Evolutionary conservation across 2,329 filamentous ascomycete genomes (phyloP), one percentile per base, ranked within the genome.

Genomic region (Stachybotrys chlorohalonatus): DNA sequence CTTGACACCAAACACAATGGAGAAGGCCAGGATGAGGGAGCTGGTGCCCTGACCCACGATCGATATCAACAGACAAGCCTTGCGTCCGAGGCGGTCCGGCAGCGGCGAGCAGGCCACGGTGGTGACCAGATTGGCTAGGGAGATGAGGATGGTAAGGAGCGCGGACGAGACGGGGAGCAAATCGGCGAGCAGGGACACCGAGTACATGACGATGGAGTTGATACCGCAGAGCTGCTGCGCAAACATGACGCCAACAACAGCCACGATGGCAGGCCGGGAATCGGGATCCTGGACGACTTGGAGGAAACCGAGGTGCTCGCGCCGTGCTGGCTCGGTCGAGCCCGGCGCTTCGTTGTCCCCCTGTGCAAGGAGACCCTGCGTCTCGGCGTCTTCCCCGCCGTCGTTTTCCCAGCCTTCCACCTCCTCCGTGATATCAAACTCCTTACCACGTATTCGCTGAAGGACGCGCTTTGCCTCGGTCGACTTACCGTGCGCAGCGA

Each of bases 151-250:
- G 54, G 93, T 95, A 53, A 99, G 79, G 1, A 95, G 74, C 0
- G 87, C 87, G 0, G 92, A 93, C 58, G 85, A 90, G 50, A 90
- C 83, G 4, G 90, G 87, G 0, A 99, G 81, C 1, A 97, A 80
- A 58, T 85, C 84, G 36, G 87, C 84, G 13, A 99, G 81, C 1
- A 99, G 83, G 1, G 89, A 91, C 6, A 97, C 94, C 2, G 92
- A 95, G 71, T 99, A 99, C 92, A 99, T 96, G 72, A 97, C 88
- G 66, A 97, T 93, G 56, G 88, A 93, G 79, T 99, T 97, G 74
- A 97, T 93, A 50, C 90, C 93, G 56, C 89, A 93, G 45, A 96
- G 78, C 69, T 99, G 94, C 68, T 97, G 94, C 1, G 89, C 87
- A 56, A 92, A 79, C 92, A 97, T 96, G 61, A 95, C 86, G 1